Conservation (phyloP, 164 flowering plant genomes). For the Akebia trifoliata region DNA sequence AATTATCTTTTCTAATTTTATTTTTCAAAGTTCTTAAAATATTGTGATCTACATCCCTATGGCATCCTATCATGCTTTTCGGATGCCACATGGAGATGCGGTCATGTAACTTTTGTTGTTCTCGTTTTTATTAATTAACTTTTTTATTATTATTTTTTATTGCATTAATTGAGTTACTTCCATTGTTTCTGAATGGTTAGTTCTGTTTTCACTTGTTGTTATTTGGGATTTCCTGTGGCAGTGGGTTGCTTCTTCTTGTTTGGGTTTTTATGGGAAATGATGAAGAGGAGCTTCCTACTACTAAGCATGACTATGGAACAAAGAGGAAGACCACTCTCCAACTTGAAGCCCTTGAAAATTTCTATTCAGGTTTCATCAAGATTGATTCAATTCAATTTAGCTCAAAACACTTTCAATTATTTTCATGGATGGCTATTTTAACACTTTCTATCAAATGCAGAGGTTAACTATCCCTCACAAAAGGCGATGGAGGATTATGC, state of each 20-base stretch:
- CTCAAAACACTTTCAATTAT: background rate
- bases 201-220: background rate
- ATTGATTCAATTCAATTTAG: background rate
- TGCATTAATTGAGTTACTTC: background rate
- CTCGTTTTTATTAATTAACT: no score
- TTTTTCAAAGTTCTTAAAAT: no score
- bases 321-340: constrained; percentile 47
- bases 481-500: constrained; percentile 42
- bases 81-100: no score
- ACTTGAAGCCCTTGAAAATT: constrained; percentile 41
- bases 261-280: constrained; percentile 18
- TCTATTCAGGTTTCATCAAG: constrained; percentile 37
- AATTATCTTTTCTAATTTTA: no score
- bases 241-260: background rate
- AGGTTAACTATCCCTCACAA: constrained; percentile 43
- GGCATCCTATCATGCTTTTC: no score
- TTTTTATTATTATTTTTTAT: no score
- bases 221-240: background rate
- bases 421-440: background rate
- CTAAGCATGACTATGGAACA: constrained; percentile 9
- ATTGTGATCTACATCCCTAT: no score
- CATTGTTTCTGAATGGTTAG: background rate
- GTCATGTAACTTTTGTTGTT: no score
- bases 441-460: constrained; percentile 22
- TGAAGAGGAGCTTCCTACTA: constrained; percentile 12